phyloP scores from a whole-genome alignment of 306 rosid genomes.

The Vigna unguiculata region DNA sequence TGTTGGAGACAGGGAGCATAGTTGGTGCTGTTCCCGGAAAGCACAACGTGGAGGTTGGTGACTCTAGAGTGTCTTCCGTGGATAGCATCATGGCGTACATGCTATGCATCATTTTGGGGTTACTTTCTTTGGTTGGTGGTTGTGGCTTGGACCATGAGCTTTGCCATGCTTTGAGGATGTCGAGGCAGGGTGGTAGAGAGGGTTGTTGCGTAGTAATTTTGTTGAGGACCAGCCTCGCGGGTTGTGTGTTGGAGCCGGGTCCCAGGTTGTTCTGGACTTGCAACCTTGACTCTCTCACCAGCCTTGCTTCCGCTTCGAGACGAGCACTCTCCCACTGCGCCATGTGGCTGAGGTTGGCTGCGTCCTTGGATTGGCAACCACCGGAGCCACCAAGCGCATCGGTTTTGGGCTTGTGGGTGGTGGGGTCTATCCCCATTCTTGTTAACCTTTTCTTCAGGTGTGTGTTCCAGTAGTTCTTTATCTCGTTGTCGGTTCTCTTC shows the following conservation, averaged over 20 bases:
- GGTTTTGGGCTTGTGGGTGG: slow-evolving; percentile 54
- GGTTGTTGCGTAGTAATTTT: slow-evolving; percentile 46
- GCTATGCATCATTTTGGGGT: slow-evolving; percentile 37
- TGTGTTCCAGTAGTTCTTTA: slow-evolving; percentile 63
- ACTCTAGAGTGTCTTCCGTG: slow-evolving; percentile 47
- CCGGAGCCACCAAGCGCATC: slow-evolving; percentile 38
- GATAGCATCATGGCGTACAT: slow-evolving; percentile 58
- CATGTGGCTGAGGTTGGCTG: slow-evolving; percentile 59
- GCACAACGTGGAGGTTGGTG: slow-evolving; percentile 52
- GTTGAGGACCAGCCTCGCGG: slow-evolving; percentile 46
- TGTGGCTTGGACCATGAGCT: slow-evolving; percentile 49
- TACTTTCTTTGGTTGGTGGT: background rate
- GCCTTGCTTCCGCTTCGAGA: slow-evolving; percentile 57
- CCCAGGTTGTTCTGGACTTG: slow-evolving; percentile 29
- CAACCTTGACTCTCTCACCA: slow-evolving; percentile 50
- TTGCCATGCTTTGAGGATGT: slow-evolving; percentile 72
- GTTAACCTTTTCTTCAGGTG: slow-evolving; percentile 60
- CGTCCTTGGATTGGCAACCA: slow-evolving; percentile 9
- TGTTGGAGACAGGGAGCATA: slow-evolving; percentile 2
- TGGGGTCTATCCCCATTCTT: slow-evolving; percentile 58
- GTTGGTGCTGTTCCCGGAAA: slow-evolving; percentile 40
- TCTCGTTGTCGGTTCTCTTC: slow-evolving; percentile 60
- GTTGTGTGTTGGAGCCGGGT: slow-evolving; percentile 16
- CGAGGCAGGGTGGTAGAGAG: slow-evolving; percentile 45
- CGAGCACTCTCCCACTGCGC: slow-evolving; percentile 69